These are phyloP conservation scores for Herpetomonas muscarum DNA, from an alignment of 208 protist species.

Conservation along the genomic window DNA sequence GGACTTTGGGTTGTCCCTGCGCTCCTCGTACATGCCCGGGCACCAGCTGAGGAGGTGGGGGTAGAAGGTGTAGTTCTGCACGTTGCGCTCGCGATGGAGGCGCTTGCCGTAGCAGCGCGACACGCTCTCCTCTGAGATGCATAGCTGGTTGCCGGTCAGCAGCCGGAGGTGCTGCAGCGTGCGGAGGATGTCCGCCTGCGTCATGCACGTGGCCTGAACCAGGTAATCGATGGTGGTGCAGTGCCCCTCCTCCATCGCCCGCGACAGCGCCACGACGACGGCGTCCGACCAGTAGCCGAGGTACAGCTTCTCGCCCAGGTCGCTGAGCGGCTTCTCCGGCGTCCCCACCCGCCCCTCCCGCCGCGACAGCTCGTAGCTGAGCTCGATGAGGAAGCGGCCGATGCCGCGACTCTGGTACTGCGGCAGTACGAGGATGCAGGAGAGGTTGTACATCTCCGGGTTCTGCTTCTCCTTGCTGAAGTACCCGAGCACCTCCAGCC, in stretches of 20 bases:
- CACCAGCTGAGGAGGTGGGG: conserved; percentile 83
- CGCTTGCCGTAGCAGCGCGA: conserved; percentile 70
- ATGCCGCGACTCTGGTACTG: conserved; percentile 95
- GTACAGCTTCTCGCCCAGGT: conserved; percentile 96
- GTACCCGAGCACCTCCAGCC: conserved; percentile 97
- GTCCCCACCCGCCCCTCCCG: conserved; percentile 95
- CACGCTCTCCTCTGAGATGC: conserved; percentile 76
- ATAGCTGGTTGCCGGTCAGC: conserved; percentile 56
- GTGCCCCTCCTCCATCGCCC: conserved; percentile 75
- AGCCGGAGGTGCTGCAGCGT: conserved; percentile 69
- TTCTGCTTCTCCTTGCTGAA: conserved; percentile 99
- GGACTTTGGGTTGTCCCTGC: conserved; percentile 14
- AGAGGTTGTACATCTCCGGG: conserved; percentile 97
- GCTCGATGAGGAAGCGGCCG: conserved; percentile 97
- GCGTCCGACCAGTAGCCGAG: conserved; percentile 92
- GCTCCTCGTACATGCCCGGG: conserved; percentile 70
- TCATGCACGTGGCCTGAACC: conserved; percentile 77
- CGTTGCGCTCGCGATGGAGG: conserved; percentile 61
- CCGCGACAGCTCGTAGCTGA: conserved; percentile 98
- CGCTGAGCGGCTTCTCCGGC: conserved; percentile 99
- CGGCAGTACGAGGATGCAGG: conserved; percentile 99
- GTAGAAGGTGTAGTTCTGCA: conserved; percentile 80
- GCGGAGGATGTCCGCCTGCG: conserved; percentile 63
- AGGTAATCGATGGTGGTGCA: conserved; percentile 76
- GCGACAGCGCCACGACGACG: conserved; percentile 74